A percentile compares a stretch with the other conserved stretches of the same genome.
phyloP scores from a whole-genome alignment of 352 stramenopile genomes.

The Globisporangium carolinianum region DNA sequence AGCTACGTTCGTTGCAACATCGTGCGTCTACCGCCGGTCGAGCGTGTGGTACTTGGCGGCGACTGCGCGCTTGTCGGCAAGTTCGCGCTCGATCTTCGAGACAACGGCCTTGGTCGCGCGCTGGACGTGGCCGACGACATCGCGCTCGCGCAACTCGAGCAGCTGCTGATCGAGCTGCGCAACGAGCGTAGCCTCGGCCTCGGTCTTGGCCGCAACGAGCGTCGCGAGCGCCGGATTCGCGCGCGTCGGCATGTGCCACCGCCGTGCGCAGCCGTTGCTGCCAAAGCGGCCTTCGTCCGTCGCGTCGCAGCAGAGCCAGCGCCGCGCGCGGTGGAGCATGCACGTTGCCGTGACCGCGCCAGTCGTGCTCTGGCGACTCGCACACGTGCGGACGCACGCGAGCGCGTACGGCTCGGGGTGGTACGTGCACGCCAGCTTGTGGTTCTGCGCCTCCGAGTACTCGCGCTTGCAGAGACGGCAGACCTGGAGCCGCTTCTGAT shows the following conservation, averaged over 20 bases:
- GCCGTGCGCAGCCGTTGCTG: constrained; percentile 43
- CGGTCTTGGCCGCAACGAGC: constrained; percentile 36
- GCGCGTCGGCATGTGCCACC: constrained; percentile 53
- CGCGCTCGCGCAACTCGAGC: constrained; percentile 43
- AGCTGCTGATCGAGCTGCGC: constrained; percentile 57
- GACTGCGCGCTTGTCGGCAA: constrained; percentile 31
- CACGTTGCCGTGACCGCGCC: constrained; percentile 23
- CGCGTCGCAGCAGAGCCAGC: constrained; percentile 72
- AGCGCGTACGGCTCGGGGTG: constrained; percentile 60
- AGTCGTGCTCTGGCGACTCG: constrained; percentile 18
- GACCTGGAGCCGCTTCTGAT: constrained; percentile 43
- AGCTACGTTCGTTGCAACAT: no score
- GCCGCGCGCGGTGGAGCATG: constrained; percentile 65
- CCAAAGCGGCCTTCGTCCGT: constrained; percentile 64
- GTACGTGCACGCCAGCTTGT: constrained; percentile 51
- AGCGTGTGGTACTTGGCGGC: constrained; percentile 49
- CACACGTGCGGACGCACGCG: constrained; percentile 49
- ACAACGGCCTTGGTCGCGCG: constrained; percentile 37
- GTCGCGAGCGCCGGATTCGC: constrained; percentile 32
- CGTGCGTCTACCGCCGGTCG: constrained; percentile 19
- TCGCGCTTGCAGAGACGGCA: constrained; percentile 55
- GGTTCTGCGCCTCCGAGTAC: constrained; percentile 75
- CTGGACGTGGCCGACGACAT: constrained; percentile 50
- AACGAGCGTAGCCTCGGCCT: constrained; percentile 31
- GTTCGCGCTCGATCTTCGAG: constrained; percentile 40